Evolutionary conservation across 495 filamentous ascomycete genomes (phyloP), one percentile per base, ranked within the genome.

Genomic region (Neurospora sublineolata): DNA sequence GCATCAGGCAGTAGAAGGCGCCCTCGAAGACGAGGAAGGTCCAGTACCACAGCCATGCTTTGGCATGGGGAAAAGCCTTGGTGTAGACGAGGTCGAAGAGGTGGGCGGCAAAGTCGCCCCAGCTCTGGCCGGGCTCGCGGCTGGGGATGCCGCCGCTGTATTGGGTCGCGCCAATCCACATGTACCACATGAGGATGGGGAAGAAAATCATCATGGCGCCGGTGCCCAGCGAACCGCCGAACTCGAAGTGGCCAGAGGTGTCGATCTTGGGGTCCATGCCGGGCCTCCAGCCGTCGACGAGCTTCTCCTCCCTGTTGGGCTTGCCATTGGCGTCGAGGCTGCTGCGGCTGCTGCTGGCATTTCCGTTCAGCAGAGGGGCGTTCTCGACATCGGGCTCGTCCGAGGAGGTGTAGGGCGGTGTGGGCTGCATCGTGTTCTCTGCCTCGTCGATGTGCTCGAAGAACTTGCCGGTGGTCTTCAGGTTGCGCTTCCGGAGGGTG

Each of bases 101-200:
- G 71, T 94, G 89, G 70, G 82, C 74, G 67, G 87, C 82, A 76
- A 97, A 97, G 10, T 93, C 88, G 11, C 71, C 70, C 70, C 86
- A 84, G 77, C 82, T 88, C 83, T 97, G 86, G 37, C 86, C 91
- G 68, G 85, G 78, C n/a, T 82, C 81, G 37, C 88, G 92, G 69
- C 81, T 80, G 27, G 94, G 94, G 72, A 96, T 85, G 73, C 91
- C 88, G 73, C 93, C 93, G 81, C 92, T 83, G 79, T 97, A 99
- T 81, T 93, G 94, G 64, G 89, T 93, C 44, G 94, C 92, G 37
- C 95, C 95, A 78, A 97, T 90, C 94, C 94, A 99, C 93, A 99
- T 94, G 84, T 97, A 97, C 84, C 91, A 97, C 95, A 99, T 99
- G 73, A 99, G 85, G 58, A 91, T 41, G 14, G 95, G 95, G 81